Conservation (phyloP, 257 asterid species). For the Nicotiana paniculata region DNA sequence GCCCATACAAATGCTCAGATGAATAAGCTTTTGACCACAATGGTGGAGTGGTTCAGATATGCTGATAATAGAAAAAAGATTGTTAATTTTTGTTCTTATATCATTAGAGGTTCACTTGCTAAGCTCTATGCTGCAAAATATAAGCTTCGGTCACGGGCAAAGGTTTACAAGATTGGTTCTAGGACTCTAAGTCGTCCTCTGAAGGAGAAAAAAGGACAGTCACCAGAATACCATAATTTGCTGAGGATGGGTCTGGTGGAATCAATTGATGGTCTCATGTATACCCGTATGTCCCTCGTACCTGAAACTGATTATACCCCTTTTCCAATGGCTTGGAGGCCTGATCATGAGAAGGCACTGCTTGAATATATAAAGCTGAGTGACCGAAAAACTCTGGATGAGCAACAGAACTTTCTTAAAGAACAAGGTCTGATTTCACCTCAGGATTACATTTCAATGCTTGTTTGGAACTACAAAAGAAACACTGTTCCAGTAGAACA, state of each 20-base stretch:
- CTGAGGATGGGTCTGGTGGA: slow-evolving; percentile 91
- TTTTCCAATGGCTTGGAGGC: slow-evolving; percentile 79
- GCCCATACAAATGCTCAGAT: slow-evolving; percentile 98
- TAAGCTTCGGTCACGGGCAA: slow-evolving; percentile 91
- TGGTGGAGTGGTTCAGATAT: slow-evolving; percentile 97
- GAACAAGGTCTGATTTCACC: slow-evolving; percentile 93
- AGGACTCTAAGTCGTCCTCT: slow-evolving; percentile 83
- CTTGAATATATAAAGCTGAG: slow-evolving; percentile 72
- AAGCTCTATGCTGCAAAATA: slow-evolving; percentile 98
- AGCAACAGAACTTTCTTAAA: slow-evolving; percentile 52
- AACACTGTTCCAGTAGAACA: slow-evolving; percentile 49
- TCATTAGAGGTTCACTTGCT: slow-evolving; percentile 93
- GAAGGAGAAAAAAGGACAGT: slow-evolving; percentile 90
- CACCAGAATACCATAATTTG: slow-evolving; percentile 88
- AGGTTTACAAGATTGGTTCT: slow-evolving; percentile 83
- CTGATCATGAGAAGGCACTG: slow-evolving; percentile 89
- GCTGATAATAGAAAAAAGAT: slow-evolving; percentile 94
- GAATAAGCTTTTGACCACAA: slow-evolving; percentile 80
- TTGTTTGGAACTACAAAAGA: slow-evolving; percentile 91
- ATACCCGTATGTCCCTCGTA: slow-evolving; percentile 91
- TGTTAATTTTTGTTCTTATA: slow-evolving; percentile 88
- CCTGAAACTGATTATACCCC: slow-evolving; percentile 96
- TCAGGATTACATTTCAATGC: slow-evolving; percentile 90
- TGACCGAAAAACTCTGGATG: slow-evolving; percentile 62
- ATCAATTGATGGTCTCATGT: slow-evolving; percentile 89